These are phyloP conservation scores for Colletotrichum chrysophilum DNA, from an alignment of 2,329 filamentous ascomycete species.

Conservation along the genomic window DNA sequence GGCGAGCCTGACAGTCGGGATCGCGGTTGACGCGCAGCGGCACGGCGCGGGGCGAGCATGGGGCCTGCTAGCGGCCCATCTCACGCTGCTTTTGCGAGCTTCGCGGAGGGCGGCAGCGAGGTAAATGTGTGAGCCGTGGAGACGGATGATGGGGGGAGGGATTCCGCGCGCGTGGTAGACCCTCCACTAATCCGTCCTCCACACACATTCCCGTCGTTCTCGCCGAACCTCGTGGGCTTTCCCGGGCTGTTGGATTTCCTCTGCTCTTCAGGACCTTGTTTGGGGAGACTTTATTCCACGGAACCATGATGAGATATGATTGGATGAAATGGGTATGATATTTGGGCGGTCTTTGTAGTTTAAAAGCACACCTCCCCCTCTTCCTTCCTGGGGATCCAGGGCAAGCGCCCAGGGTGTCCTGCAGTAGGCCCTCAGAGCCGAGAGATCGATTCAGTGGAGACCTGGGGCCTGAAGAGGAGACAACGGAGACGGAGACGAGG, in stretches of 20 bases:
- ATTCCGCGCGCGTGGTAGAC: slow-evolving; percentile 6
- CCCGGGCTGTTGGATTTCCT: background rate
- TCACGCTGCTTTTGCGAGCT: slow-evolving; percentile 44
- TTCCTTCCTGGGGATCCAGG: slow-evolving; percentile 25
- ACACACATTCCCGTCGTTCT: background rate
- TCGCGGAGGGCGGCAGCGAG: slow-evolving; percentile 27
- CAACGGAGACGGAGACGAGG: background rate
- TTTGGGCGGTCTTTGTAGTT: slow-evolving; percentile 31
- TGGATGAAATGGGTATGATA: slow-evolving; percentile 45
- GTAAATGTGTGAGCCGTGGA: slow-evolving; percentile 14
- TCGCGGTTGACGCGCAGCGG: slow-evolving; percentile 22
- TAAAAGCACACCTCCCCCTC: slow-evolving; percentile 50
- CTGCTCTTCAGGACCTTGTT: background rate
- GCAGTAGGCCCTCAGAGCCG: slow-evolving; percentile 25
- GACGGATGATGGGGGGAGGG: background rate
- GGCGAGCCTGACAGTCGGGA: slow-evolving; percentile 32
- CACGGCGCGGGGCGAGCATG: slow-evolving; percentile 27
- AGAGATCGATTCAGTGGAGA: background rate
- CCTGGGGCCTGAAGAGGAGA: background rate
- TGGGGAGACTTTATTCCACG: slow-evolving; percentile 45
- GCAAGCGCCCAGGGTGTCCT: slow-evolving; percentile 31
- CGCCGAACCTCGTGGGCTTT: background rate
- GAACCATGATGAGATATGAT: slow-evolving; percentile 57
- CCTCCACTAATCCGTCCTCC: background rate
- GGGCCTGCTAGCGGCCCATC: slow-evolving; percentile 27